Evolutionary conservation across 2,329 filamentous ascomycete species (phyloP), one percentile per base, ranked within the genome.

Genomic region (Didymella pomorum): DNA sequence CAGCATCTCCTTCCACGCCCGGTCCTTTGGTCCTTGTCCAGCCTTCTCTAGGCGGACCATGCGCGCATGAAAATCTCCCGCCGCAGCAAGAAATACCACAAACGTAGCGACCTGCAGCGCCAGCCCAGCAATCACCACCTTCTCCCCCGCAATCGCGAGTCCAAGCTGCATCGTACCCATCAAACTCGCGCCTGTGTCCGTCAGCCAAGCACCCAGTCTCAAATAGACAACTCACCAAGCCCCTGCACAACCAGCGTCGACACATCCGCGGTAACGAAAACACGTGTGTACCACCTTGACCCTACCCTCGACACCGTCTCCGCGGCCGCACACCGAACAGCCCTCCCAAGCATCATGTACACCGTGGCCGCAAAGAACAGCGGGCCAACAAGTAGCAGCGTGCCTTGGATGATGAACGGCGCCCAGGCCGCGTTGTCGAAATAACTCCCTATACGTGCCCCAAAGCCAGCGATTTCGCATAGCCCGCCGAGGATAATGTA

Each of bases 311-410:
- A 72, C 2, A 71, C 56, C 3, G 68, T 61, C 44, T 71, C 67
- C 7, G 69, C 71, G 3, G 64, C 60, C 21, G 71, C 68, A 12
- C 69, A 54, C 12, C 60, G 57, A 16, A 81, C 76, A 2, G 79
- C 71, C 23, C 78, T 75, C 2, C 78, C 74, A 2, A 81, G 74
- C 25, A 77, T 78, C 79, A 81, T 81, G 71, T 82, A 81, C 25
- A 82, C 73, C 0, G 78, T 78, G 0, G 80, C 80, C 10, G 80
- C 80, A 61, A 81, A 80, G 62, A 81, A 78, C 5, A 79, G 73
- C 2, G 80, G 79, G 1, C 80, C 78, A n/a, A 80, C 58, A 1
- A 82, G 75, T 21, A 80, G 66, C 18, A 81, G 69, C 37, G 72
- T 68, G n/a, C 76, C 76, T 63, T 81, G 77, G 11, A 77, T 58